These are phyloP conservation scores for Dactylella cylindrospora DNA, from an alignment of 2,329 filamentous ascomycete species.

Conservation along the genomic window DNA sequence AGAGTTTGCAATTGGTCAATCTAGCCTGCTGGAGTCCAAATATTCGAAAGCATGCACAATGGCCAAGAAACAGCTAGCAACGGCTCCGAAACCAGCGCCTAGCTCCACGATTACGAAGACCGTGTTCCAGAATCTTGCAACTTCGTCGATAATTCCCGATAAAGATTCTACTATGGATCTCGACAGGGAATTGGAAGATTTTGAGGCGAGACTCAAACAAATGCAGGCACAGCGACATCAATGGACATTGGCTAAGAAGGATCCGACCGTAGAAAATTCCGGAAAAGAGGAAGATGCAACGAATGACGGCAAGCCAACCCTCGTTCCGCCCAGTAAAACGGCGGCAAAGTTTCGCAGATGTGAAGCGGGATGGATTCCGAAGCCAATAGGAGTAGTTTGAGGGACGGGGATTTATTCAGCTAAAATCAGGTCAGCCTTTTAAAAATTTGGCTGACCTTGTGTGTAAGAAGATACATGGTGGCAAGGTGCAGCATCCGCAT, in stretches of 20 bases:
- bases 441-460: too few species aligned
- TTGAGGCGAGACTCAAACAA: constrained; percentile 30
- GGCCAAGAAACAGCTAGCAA: constrained; percentile 32
- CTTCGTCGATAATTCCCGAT: neutral
- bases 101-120: constrained; percentile 2
- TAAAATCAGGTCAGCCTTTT: too few species aligned
- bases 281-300: constrained; percentile 2
- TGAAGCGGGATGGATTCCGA: constrained; percentile 45
- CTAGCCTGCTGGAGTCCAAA: constrained; percentile 32
- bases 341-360: constrained; percentile 46
- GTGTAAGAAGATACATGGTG: constrained; percentile 1
- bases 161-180: constrained; percentile 22
- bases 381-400: constrained; percentile 48
- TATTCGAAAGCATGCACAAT: constrained; percentile 39
- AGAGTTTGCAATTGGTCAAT: constrained; percentile 39
- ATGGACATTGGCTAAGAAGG: constrained; percentile 17
- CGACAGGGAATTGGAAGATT: constrained; percentile 31
- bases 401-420: too few species aligned
- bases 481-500: constrained; percentile 21
- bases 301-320: neutral
- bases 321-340: constrained; percentile 9
- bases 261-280: neutral
- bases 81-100: constrained; percentile 4
- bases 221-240: constrained; percentile 34
- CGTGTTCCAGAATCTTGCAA: neutral